Percentiles rank a stretch among this genome's conserved stretches.
Evolutionary conservation across 306 rosid species (phyloP).

Genomic region (Cucumis sativus): Cucumber_9930_V3 NC_026657.2:38475501-38476000

Average conservation of each 20-base stretch:
- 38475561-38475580: conserved; percentile 69
- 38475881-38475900: background rate
- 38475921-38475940: background rate
- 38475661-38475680: background rate
- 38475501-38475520: conserved; percentile 59
- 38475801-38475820: background rate
- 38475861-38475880: background rate
- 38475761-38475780: background rate
- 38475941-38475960: background rate
- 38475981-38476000: background rate
- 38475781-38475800: background rate
- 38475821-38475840: background rate
- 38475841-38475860: background rate
- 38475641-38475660: background rate
- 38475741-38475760: too few species aligned
- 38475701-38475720: too few species aligned
- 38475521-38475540: conserved; percentile 70
- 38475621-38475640: background rate
- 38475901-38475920: background rate
- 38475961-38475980: background rate
- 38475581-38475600: conserved; percentile 89
- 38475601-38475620: conserved; percentile 59
- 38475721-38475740: too few species aligned
- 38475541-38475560: conserved; percentile 69
- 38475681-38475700: background rate